These are phyloP conservation scores for Calonectria pauciramosa DNA, from an alignment of 2,329 filamentous ascomycete species.

Conservation along the genomic window DNA sequence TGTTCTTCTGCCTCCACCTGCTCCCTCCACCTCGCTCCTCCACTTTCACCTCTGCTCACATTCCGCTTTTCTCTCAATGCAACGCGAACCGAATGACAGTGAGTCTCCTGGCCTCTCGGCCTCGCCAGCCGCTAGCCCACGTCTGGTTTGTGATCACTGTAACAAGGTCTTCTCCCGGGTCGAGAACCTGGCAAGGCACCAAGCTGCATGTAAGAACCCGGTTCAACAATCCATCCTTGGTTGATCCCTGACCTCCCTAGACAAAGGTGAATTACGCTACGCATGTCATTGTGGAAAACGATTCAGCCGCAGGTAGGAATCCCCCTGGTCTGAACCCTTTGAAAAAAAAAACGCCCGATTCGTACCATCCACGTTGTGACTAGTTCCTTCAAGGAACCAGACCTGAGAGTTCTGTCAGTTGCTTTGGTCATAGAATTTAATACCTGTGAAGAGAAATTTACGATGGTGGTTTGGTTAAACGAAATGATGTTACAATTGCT, in stretches of 20 bases:
- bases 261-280: conserved; percentile 7
- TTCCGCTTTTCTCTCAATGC: not conserved
- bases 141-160: conserved; percentile 1
- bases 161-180: conserved; percentile 8
- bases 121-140: not conserved
- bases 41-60: not conserved
- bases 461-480: not conserved
- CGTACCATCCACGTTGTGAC: not conserved
- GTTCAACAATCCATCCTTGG: not conserved
- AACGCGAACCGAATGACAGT: not conserved
- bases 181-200: conserved; percentile 9
- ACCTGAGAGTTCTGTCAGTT: not conserved
- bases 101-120: not conserved
- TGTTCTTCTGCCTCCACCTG: not conserved
- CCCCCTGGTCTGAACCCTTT: too few species aligned
- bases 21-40: conserved; percentile 1
- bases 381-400: not conserved
- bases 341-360: not conserved
- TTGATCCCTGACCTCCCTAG: not conserved
- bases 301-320: conserved; percentile 1
- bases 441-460: not conserved
- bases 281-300: conserved; percentile 4
- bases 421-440: not conserved
- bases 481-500: not conserved
- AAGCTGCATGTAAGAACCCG: not conserved